Percentiles rank a stretch among this genome's conserved stretches.
Evolutionary conservation across 2,329 filamentous ascomycete species (phyloP).

Genomic region (Sarocladium strictum): DNA sequence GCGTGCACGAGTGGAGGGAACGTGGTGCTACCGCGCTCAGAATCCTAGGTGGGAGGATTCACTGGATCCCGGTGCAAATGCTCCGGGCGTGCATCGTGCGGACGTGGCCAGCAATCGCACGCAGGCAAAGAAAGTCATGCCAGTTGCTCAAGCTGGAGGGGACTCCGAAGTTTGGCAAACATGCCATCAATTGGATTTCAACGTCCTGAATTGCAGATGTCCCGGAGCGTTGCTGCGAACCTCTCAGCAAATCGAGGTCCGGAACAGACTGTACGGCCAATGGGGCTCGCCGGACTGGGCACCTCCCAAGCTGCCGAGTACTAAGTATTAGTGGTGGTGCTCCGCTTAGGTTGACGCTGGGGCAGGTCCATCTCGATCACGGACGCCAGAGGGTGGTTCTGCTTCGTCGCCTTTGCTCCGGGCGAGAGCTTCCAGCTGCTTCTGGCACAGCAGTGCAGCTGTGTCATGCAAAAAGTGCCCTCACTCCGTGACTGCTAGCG

Average conservation of each 20-base stretch:
- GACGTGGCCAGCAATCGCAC: too few relatives aligned
- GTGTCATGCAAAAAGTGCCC: background rate
- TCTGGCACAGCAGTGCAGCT: background rate
- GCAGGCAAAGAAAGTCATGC: too few relatives aligned
- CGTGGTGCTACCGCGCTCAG: background rate
- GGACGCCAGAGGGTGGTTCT: background rate
- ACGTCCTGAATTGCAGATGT: background rate
- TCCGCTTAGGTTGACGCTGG: background rate
- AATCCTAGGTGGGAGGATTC: background rate
- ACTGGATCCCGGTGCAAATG: background rate
- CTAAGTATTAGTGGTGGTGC: background rate
- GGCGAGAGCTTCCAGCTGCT: background rate
- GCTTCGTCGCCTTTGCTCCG: background rate
- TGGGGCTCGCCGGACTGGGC: background rate
- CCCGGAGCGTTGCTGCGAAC: background rate
- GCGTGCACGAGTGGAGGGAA: background rate
- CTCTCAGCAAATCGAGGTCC: background rate
- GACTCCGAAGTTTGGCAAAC: background rate
- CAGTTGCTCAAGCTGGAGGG: background rate
- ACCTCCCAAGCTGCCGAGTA: too few relatives aligned
- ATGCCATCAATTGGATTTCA: background rate
- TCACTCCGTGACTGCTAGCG: background rate
- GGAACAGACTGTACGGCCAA: background rate
- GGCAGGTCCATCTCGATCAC: background rate
- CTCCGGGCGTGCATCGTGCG: background rate